Evolutionary conservation across 2,329 filamentous ascomycete species (phyloP), one percentile per base, ranked within the genome.

Genomic region (Fusarium tuaranense): DNA sequence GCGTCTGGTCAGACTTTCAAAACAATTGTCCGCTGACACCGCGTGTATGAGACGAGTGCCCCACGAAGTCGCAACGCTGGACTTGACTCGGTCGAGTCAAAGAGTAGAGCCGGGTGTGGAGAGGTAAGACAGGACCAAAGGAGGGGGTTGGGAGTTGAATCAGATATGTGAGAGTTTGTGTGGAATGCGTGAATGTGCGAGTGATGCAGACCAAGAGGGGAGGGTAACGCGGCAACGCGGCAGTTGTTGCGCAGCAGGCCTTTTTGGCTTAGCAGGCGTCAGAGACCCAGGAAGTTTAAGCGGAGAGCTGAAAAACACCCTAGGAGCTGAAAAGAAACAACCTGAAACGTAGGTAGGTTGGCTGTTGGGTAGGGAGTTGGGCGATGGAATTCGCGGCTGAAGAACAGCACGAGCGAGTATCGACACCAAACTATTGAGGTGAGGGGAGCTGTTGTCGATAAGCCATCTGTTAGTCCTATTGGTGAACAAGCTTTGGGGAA

Each of bases 1-100:
- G 68, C 68, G 68, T 70, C 59, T 63, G 61, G 68, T 70, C 59
- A 53, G 61, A 27, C 32, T 53, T 68, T 58, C 39, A 61, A 48
- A 30, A 62, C 32, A 58, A 67, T 32, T 34, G 63, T 48, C 57
- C 20, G n/a, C 32, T 46, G 36, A 36, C 41, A 44, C 62, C 51
- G 68, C 59, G 65, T 68, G 58, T 59, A 63, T 63, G 65, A 44
- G 57, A 36, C 38, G 38, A 59, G 63, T 32, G 27, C 36, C 25
- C 60, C 36, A 8, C 55, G 20, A 44, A 39, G 60, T 46, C 64
- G 48, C 63, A 69, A 25, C 55, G 46, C 46, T 44, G 64, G 63
- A 32, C 44, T 67, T 48, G 38, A 62, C 55, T 68, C 32, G 53
- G 53, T 16, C 60, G 32, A 53, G 44, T 36, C 38, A 58, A 67